Evolutionary conservation across 345 rosid species (phyloP).

Genomic region (Aquilaria yunnanensis): DNA sequence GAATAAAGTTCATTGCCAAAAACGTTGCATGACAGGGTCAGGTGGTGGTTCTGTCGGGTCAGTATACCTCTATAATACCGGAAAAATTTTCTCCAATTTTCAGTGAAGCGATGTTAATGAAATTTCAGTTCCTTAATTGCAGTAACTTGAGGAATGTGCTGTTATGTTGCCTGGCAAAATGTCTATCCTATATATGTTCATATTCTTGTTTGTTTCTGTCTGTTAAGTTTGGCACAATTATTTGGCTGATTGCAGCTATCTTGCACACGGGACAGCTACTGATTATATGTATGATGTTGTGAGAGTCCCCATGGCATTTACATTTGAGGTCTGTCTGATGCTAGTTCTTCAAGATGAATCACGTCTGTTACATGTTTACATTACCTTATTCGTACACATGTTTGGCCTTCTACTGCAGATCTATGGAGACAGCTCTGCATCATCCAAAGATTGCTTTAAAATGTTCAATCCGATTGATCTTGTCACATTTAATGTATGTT

Average conservation of each 20-base stretch:
- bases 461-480: conserved; percentile 89
- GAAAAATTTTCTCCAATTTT: not conserved
- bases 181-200: too few relatives aligned
- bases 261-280: conserved; percentile 98
- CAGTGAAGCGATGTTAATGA: too few relatives aligned
- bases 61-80: conserved; percentile 20
- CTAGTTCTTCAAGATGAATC: conserved; percentile 6
- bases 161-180: too few relatives aligned
- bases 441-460: conserved; percentile 81
- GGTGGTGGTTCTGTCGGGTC: conserved; percentile 99
- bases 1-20: conserved; percentile 65
- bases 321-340: conserved; percentile 80
- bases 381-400: conserved; percentile 4
- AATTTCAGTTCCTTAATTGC: too few relatives aligned
- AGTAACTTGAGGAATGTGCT: too few relatives aligned
- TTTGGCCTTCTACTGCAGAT: conserved; percentile 43
- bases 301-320: conserved; percentile 91
- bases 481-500: conserved; percentile 65
- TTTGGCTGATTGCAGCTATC: conserved; percentile 48
- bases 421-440: conserved; percentile 62
- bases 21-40: conserved; percentile 81
- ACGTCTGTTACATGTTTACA: not conserved
- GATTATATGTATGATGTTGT: conserved; percentile 87
- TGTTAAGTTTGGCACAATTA: not conserved
- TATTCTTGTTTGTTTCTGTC: too few relatives aligned